Base-by-base conservation (phyloP, 2,329 filamentous ascomycete genomes). In the Laburnicola sp. region DNA sequence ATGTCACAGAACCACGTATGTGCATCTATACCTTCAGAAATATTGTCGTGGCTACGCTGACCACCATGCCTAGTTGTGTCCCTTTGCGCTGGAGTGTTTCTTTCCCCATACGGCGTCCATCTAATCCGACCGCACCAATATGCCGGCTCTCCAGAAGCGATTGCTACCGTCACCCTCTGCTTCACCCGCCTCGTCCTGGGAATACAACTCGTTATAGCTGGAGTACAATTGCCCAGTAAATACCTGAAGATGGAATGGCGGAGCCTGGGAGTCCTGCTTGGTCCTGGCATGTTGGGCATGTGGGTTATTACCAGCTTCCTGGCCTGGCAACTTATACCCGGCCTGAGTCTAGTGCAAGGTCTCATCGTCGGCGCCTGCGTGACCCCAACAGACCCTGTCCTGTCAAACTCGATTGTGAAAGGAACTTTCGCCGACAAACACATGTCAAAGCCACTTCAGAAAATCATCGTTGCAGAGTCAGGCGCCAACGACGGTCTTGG, bases 351-450 rank as follows among this genome's bases (percentile, higher is more conserved):
- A 56, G 77, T 95, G 2, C 86, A 92, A 60, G 87, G 90, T 0
- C 78, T 95, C 7, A n/a, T n/a, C n/a, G n/a, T n/a, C n/a, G n/a
- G n/a, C n/a, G n/a, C n/a, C n/a, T n/a, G n/a, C n/a, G n/a, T 95
- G n/a, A 92, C 91, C 2, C 91, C 90, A 0, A 95, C 91, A 0
- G 91, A 96, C 63, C 91, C 91, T 0, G 84, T 95, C 4, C 72
- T 95, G 36, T 91, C 87, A 22, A 91, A 91, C 57, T 87, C 87
- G 2, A 93, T 95, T 51, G 89, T 95, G 36, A 94, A 95, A 76
- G 89, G 90, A 28, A 91, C 88, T 63, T 95, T 94, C 65, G 91
- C 91, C 1, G 90, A 95, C 65, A 86, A 90, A 64, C 91, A 95
- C 68, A 85, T 95, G 21, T 89, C 91, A 1, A 85, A 83, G 51